These are phyloP conservation scores for Mycena venus DNA, from an alignment of 768 basidiomycete genomes.

Conservation along the genomic window DNA sequence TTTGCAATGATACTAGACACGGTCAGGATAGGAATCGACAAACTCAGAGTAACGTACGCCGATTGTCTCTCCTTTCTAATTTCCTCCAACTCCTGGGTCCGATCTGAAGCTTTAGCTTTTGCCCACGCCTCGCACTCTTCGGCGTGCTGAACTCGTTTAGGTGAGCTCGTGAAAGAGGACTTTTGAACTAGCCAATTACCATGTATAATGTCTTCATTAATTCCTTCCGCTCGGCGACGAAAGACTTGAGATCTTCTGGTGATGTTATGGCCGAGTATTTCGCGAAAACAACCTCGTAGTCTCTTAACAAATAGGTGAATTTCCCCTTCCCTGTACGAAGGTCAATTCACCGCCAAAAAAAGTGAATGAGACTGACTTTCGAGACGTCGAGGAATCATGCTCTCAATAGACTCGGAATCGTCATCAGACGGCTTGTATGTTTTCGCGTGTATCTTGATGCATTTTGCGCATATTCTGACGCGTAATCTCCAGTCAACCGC, in stretches of 20 bases:
- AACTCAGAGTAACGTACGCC: not conserved
- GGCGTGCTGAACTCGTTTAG: not conserved
- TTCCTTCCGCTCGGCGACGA: not conserved
- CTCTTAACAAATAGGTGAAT: not conserved
- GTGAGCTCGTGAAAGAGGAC: not conserved
- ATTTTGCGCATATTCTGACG: conserved; percentile 7
- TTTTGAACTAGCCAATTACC: not conserved
- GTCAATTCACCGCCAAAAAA: not conserved
- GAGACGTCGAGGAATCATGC: not conserved
- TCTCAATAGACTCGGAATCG: not conserved
- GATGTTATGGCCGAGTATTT: not conserved
- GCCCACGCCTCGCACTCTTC: conserved; percentile 1
- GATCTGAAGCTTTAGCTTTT: not conserved
- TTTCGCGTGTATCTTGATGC: not conserved
- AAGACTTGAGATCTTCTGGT: not conserved
- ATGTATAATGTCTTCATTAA: not conserved
- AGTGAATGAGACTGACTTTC: not conserved
- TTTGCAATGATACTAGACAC: not conserved
- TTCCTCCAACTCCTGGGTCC: not conserved
- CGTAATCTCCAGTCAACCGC: conserved; percentile 5
- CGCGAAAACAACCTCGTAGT: not conserved
- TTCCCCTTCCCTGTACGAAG: conserved; percentile 9
- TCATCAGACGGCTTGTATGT: not conserved
- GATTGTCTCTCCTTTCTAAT: conserved; percentile 11
- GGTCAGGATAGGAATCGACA: not conserved